Base-by-base conservation (phyloP, 768 basidiomycete species). In the Ramaria sp. region DNA sequence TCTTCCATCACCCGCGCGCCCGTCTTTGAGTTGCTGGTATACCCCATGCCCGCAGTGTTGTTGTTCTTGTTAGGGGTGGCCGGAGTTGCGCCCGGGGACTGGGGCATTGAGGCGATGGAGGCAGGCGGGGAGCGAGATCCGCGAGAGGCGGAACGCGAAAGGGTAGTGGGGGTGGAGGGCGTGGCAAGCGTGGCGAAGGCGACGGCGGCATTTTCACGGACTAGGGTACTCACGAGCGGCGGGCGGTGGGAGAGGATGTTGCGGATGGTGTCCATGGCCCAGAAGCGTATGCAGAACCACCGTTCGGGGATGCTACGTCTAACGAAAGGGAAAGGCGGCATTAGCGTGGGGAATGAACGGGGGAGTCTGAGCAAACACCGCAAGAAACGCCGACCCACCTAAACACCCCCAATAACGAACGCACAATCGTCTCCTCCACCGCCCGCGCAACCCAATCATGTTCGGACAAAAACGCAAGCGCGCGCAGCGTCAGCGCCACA, bases 241-340 rank as follows among this genome's bases (percentile, higher is more conserved):
- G 53, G 53, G 13, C 53, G 42, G 19, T 54, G 53, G 12, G 53
- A 43, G 43, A 30, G 17, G 5, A 54, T 54, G 27, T 54, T 54
- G 13, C 53, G 53, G 11, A 45, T 46, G 10, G 53, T 46, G 41
- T 54, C 53, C 41, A 54, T 54, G 13, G 53, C 53, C 53, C 41
- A 54, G 19, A 46, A 54, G 43, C 53, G 41, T 22, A 54, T 54
- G 41, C 53, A 39, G 41, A 54, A 45, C 53, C 53, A 54, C 6
- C 53, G 53, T 17, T 22, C 39, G 13, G 53, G 53, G 31, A 54
- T 54, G 10, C 15, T 22, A n/a, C 53, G 53, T 41, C 53, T 54
- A 27, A 1, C 15, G 20, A 20, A 34, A 24, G 51, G 22, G 41
- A 54, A 19, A 33, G 53, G 42, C 7, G n/a, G 20, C 42, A 19